Percentiles rank a stretch among this genome's conserved stretches.
Evolutionary conservation across 768 basidiomycete species (phyloP).

Genomic region (Boletellus sp.): DNA sequence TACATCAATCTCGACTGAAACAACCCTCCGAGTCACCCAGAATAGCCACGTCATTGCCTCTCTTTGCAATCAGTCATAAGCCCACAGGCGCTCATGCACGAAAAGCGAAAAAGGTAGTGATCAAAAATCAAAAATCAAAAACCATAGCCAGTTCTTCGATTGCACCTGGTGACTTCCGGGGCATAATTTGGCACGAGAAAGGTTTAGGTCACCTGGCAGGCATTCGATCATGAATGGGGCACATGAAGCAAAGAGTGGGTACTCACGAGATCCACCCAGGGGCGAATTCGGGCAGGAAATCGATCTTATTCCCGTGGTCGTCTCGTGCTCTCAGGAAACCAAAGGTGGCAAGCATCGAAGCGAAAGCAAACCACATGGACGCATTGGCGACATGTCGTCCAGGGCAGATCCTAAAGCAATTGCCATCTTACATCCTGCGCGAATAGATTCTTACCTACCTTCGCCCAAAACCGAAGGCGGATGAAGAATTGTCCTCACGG

Average conservation of each 20-base stretch:
- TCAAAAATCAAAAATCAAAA: constrained; percentile 4
- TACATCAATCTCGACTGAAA: too few species aligned
- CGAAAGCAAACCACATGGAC: constrained; percentile 26
- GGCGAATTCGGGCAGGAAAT: constrained; percentile 22
- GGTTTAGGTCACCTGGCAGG: constrained; percentile 18
- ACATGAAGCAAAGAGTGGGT: background rate
- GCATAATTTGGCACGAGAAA: constrained; percentile 22
- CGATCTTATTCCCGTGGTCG: constrained; percentile 19
- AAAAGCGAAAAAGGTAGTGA: background rate
- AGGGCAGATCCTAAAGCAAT: constrained; percentile 18
- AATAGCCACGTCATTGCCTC: too few species aligned
- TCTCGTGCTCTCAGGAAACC: constrained; percentile 22
- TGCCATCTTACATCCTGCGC: too few species aligned
- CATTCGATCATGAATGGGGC: background rate
- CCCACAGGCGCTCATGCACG: background rate
- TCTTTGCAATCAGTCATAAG: too few species aligned
- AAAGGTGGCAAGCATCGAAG: constrained; percentile 23
- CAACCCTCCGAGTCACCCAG: too few species aligned
- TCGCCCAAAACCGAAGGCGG: constrained; percentile 26
- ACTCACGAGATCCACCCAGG: constrained; percentile 19
- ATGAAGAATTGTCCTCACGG: constrained; percentile 1
- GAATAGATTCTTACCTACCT: constrained; percentile 13
- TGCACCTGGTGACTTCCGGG: constrained; percentile 10
- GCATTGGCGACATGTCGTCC: constrained; percentile 20
- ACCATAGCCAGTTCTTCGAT: constrained; percentile 12